These are phyloP conservation scores for Mrakia hoshinonis DNA, from an alignment of 768 basidiomycete species.

Conservation along the genomic window DNA sequence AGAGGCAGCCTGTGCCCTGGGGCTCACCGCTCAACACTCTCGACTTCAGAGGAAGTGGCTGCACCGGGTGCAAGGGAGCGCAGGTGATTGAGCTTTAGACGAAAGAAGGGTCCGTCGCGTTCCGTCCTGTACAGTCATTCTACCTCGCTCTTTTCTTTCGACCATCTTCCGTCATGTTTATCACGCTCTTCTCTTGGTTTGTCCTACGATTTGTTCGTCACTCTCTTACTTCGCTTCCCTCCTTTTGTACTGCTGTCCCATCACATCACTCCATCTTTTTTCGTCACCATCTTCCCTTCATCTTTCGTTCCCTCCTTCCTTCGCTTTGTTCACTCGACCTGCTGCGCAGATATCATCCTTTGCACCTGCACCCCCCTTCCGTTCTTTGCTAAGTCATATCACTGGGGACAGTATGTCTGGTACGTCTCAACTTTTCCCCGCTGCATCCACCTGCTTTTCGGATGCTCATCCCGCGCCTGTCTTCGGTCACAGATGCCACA, in stretches of 20 bases:
- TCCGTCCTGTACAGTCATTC: not conserved
- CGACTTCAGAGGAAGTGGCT: not conserved
- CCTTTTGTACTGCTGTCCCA: constrained; percentile 35
- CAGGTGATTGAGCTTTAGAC: constrained; percentile 11
- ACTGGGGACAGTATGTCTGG: no score
- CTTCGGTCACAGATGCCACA: no score
- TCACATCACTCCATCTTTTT: not conserved
- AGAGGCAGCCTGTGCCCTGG: constrained; percentile 10
- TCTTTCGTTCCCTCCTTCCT: not conserved
- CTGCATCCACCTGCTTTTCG: not conserved
- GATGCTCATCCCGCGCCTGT: no score
- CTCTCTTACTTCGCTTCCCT: constrained; percentile 39
- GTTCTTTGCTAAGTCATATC: no score
- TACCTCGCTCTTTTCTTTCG: not conserved
- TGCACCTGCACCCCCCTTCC: no score
- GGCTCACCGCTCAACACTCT: not conserved
- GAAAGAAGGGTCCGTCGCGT: not conserved
- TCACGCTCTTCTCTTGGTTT: not conserved
- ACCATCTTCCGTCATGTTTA: not conserved
- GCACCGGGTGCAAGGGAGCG: not conserved
- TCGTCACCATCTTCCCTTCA: not conserved
- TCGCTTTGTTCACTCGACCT: not conserved
- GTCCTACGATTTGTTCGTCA: no score
- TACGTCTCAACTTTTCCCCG: no score
- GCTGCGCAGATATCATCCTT: no score